Conservation (phyloP, 192 early-diverging fungal genomes). For the Chytriomyces hyalinus region DNA sequence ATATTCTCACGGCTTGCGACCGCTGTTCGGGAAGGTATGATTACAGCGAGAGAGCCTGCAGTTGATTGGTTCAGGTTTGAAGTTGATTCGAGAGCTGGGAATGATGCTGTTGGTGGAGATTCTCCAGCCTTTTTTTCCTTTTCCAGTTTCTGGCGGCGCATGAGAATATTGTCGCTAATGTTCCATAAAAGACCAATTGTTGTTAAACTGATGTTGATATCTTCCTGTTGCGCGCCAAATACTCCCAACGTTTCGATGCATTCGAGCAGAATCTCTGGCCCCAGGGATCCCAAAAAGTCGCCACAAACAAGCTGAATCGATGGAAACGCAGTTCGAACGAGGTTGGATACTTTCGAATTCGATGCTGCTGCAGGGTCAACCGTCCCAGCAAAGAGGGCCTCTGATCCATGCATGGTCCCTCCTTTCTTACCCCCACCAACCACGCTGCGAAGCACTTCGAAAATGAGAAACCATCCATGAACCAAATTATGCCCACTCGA, state of each 20-base stretch:
- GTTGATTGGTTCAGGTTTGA: too few species aligned
- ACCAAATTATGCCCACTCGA: constrained; percentile 78
- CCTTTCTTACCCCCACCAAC: constrained; percentile 21
- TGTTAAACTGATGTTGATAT: constrained; percentile 94
- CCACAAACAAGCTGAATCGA: constrained; percentile 94
- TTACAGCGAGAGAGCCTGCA: too few species aligned
- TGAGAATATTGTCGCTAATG: constrained; percentile 86
- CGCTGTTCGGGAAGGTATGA: too few species aligned
- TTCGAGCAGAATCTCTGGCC: constrained; percentile 72
- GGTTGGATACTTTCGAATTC: constrained; percentile 31
- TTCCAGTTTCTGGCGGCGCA: constrained; percentile 65
- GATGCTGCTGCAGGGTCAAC: constrained; percentile 6
- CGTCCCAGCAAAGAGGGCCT: neutral
- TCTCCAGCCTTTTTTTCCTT: constrained; percentile 21
- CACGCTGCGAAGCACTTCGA: constrained; percentile 81
- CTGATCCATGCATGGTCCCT: neutral
- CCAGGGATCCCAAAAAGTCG: constrained; percentile 85
- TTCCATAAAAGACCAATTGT: constrained; percentile 92
- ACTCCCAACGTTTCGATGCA: constrained; percentile 80
- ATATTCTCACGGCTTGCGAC: constrained; percentile 1
- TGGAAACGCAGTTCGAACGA: constrained; percentile 86
- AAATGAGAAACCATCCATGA: constrained; percentile 84
- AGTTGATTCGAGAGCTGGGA: too few species aligned
- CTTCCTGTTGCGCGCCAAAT: constrained; percentile 84
- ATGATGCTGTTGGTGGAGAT: neutral